phyloP scores from a whole-genome alignment of 768 basidiomycete species.

The Termitomyces sp. region DNA sequence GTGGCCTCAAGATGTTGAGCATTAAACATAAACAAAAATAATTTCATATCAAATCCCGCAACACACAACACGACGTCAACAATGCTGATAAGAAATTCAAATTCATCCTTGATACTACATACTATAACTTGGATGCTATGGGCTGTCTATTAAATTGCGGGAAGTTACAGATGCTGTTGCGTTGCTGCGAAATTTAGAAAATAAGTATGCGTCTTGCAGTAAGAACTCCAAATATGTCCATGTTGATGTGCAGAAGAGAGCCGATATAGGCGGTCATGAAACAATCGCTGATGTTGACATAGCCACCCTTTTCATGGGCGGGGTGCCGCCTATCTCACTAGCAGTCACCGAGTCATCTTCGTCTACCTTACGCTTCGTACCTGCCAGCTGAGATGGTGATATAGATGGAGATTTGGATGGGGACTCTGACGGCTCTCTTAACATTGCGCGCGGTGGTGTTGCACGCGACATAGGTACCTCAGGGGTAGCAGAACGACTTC shows the following conservation, averaged over 20 bases:
- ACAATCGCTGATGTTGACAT: constrained; percentile 27
- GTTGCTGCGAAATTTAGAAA: constrained; percentile 10
- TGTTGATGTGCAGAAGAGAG: not conserved
- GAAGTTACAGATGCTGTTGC: constrained; percentile 20
- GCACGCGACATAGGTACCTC: constrained; percentile 39
- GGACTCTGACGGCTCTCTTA: constrained; percentile 25
- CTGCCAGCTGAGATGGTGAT: constrained; percentile 47
- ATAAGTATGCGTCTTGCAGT: constrained; percentile 10
- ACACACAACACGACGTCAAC: not conserved
- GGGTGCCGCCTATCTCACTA: constrained; percentile 43
- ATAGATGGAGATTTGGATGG: constrained; percentile 32
- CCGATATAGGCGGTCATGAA: constrained; percentile 1
- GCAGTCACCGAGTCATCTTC: constrained; percentile 36
- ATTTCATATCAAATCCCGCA: not conserved
- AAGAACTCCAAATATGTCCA: constrained; percentile 11
- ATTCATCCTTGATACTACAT: not conserved
- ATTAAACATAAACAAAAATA: not conserved
- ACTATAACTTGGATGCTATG: constrained; percentile 10
- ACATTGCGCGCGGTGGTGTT: constrained; percentile 31
- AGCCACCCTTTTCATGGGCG: constrained; percentile 65
- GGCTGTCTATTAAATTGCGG: constrained; percentile 15
- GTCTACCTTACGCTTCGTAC: constrained; percentile 76
- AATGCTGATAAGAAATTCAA: not conserved
- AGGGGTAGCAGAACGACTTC: constrained; percentile 77
- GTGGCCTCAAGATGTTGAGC: not conserved